Conservation (phyloP, 768 basidiomycete genomes). For the Hericium alpestre region DNA sequence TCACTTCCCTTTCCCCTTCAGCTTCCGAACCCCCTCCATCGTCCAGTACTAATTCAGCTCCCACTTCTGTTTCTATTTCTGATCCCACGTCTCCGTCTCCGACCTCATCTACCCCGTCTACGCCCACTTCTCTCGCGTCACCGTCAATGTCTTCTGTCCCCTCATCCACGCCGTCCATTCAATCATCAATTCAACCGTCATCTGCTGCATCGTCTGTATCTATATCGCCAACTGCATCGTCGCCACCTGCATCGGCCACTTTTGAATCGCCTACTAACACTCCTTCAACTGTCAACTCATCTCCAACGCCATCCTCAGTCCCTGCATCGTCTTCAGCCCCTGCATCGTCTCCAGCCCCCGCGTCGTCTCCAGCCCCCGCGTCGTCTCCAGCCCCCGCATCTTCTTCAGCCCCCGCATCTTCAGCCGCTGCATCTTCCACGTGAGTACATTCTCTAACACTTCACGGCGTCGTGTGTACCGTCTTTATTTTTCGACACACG, state of each 20-base stretch:
- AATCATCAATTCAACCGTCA: conserved; percentile 8
- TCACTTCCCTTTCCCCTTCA: background rate
- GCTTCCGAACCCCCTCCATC: background rate
- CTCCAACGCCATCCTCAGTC: background rate
- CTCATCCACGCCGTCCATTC: conserved; percentile 3
- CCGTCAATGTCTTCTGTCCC: conserved; percentile 13
- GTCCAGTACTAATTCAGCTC: background rate
- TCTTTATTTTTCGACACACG: background rate
- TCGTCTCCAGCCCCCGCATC: background rate
- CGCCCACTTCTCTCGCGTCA: background rate
- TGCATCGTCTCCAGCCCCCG: conserved; percentile 2
- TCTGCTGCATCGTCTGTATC: conserved; percentile 11
- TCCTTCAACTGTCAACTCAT: background rate
- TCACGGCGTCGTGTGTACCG: background rate
- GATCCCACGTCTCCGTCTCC: background rate
- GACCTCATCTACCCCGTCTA: background rate
- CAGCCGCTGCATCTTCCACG: background rate
- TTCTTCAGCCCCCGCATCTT: conserved; percentile 2
- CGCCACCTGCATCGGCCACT: conserved; percentile 1
- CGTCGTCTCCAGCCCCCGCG: background rate
- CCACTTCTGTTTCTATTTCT: background rate
- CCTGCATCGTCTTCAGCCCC: background rate
- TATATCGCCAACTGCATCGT: conserved; percentile 7
- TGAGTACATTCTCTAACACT: background rate
- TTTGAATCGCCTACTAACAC: background rate